These are phyloP conservation scores for Neonectria ditissima DNA, from an alignment of 2,329 filamentous ascomycete species.

Conservation along the genomic window DNA sequence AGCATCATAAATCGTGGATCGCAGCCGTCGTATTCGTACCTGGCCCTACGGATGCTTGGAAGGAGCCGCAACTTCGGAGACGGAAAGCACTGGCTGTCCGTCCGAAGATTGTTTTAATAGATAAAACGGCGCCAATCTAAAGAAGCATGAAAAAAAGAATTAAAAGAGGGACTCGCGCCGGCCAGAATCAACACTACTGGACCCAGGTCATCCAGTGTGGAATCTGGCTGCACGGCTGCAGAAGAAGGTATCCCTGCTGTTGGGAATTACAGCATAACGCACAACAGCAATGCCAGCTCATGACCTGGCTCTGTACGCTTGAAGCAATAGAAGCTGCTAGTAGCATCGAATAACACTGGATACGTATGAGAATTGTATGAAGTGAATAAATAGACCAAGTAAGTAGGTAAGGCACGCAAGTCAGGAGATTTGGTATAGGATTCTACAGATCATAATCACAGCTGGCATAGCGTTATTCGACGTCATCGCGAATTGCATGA, in stretches of 20 bases:
- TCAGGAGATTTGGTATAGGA: neutral
- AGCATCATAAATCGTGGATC: neutral
- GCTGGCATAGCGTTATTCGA: neutral
- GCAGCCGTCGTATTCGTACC: neutral
- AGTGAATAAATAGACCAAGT: neutral
- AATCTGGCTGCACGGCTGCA: neutral
- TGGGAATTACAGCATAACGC: constrained; percentile 7
- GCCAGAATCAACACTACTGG: constrained; percentile 15
- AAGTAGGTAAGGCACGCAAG: neutral
- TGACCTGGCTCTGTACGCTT: neutral
- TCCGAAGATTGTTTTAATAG: neutral
- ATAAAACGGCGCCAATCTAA: neutral
- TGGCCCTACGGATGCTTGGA: neutral
- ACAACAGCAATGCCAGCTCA: constrained; percentile 16
- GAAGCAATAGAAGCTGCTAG: neutral
- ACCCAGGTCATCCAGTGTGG: constrained; percentile 4
- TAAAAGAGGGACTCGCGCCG: constrained; percentile 15
- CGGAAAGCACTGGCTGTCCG: neutral
- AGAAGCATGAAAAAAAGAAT: constrained; percentile 1
- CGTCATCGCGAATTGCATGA: constrained; percentile 7
- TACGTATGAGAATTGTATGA: neutral
- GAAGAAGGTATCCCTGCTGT: constrained; percentile 20
- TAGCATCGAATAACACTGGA: neutral
- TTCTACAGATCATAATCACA: neutral
- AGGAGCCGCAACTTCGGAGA: neutral